Conservation (phyloP, 2,329 filamentous ascomycete genomes). For the Paecilomyces sp. region DNA sequence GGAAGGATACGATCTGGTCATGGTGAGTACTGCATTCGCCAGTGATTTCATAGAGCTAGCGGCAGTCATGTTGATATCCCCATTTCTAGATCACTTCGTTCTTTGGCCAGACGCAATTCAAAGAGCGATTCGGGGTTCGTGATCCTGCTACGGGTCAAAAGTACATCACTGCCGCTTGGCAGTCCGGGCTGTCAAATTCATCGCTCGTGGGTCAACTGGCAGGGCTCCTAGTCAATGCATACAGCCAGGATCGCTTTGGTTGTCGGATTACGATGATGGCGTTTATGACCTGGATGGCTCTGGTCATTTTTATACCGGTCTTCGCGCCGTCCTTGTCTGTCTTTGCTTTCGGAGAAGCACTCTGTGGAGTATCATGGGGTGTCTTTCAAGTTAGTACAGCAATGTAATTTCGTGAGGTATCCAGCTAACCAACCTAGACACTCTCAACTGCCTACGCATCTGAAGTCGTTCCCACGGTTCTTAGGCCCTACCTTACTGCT, state of each 20-base stretch:
- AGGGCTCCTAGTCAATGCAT: conserved; percentile 43
- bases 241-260: conserved; percentile 48
- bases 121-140: not conserved
- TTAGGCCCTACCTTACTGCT: conserved; percentile 47
- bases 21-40: conserved; percentile 41
- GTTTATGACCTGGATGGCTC: conserved; percentile 30
- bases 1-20: conserved; percentile 48
- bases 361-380: not conserved
- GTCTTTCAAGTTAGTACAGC: conserved; percentile 18
- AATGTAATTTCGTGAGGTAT: conserved; percentile 49
- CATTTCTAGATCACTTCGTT: conserved; percentile 37
- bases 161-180: conserved; percentile 37
- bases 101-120: not conserved
- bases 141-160: not conserved
- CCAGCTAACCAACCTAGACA: conserved; percentile 52
- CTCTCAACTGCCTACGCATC: conserved; percentile 50
- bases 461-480: conserved; percentile 38
- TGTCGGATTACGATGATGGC: conserved; percentile 37
- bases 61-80: conserved; percentile 34
- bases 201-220: not conserved
- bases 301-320: conserved; percentile 41
- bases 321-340: conserved; percentile 29
- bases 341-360: not conserved
- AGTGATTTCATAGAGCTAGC: conserved; percentile 32
- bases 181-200: conserved; percentile 32